Percentiles rank a stretch among this genome's conserved stretches.
Evolutionary conservation across 768 basidiomycete species (phyloP).

Genomic region (Pleurotus djamor): DNA sequence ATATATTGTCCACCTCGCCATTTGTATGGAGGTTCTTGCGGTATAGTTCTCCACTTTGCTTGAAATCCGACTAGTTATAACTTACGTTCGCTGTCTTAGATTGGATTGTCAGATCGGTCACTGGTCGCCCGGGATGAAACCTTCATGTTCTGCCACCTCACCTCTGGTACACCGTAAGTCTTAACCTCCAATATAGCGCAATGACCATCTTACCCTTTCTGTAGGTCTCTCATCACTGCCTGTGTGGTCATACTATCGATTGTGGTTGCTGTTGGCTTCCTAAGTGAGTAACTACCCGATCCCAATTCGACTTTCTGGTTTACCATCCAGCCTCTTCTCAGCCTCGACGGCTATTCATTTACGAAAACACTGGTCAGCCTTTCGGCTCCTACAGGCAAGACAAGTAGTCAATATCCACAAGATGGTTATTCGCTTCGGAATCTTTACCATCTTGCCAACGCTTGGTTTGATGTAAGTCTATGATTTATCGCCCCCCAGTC

Average conservation of each 20-base stretch:
- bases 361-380: neutral
- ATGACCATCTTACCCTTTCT: too few relatives aligned
- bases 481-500: too few relatives aligned
- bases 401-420: neutral
- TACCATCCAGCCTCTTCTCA: neutral
- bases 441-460: neutral
- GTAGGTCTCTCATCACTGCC: neutral
- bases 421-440: neutral
- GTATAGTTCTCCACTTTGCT: neutral
- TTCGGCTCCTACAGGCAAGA: neutral
- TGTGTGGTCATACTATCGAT: neutral
- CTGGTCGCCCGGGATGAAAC: neutral
- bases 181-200: neutral
- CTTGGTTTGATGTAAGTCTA: neutral
- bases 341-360: neutral
- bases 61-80: too few relatives aligned
- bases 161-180: neutral
- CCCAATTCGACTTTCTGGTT: neutral
- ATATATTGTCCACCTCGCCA: neutral
- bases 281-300: neutral
- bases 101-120: neutral
- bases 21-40: neutral
- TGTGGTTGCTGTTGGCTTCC: neutral
- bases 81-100: neutral
- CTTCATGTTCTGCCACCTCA: neutral